Evolutionary conservation across 768 basidiomycete genomes (phyloP).

Genomic region (Xerocomellus chrysenteron): DNA sequence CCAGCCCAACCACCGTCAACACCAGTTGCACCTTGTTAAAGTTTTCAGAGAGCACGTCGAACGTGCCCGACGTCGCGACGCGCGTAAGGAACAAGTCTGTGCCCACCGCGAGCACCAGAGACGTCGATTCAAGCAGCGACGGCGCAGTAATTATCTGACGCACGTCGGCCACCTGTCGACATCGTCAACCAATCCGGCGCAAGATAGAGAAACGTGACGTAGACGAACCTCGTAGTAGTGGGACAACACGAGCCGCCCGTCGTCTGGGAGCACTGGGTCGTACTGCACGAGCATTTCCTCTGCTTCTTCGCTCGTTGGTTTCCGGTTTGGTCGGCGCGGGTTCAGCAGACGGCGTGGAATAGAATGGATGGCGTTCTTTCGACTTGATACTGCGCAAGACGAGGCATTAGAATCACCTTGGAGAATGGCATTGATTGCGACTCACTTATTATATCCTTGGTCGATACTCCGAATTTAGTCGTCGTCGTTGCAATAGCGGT

Average conservation of each 20-base stretch:
- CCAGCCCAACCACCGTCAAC: slow-evolving; percentile 72
- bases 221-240: slow-evolving; percentile 52
- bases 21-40: slow-evolving; percentile 95
- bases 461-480: slow-evolving; percentile 86
- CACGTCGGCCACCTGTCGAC: slow-evolving; percentile 61
- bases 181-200: background rate
- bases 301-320: slow-evolving; percentile 71
- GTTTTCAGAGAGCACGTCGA: slow-evolving; percentile 86
- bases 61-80: slow-evolving; percentile 83
- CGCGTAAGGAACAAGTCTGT: slow-evolving; percentile 89
- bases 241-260: slow-evolving; percentile 57
- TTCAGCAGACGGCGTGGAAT: slow-evolving; percentile 75
- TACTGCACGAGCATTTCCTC: slow-evolving; percentile 88
- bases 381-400: slow-evolving; percentile 63
- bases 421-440: slow-evolving; percentile 8
- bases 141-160: slow-evolving; percentile 73
- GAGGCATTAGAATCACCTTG: background rate
- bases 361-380: slow-evolving; percentile 68
- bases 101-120: slow-evolving; percentile 82
- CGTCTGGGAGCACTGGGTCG: slow-evolving; percentile 74
- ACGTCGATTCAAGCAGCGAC: slow-evolving; percentile 88
- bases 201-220: background rate
- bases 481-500: slow-evolving; percentile 71
- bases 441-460: slow-evolving; percentile 83
- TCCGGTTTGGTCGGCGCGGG: slow-evolving; percentile 77